A percentile compares a stretch with the other conserved stretches of the same genome.
Evolutionary conservation across 2,329 filamentous ascomycete genomes (phyloP).

Genomic region (Chrysoporthe austroafricana): DNA sequence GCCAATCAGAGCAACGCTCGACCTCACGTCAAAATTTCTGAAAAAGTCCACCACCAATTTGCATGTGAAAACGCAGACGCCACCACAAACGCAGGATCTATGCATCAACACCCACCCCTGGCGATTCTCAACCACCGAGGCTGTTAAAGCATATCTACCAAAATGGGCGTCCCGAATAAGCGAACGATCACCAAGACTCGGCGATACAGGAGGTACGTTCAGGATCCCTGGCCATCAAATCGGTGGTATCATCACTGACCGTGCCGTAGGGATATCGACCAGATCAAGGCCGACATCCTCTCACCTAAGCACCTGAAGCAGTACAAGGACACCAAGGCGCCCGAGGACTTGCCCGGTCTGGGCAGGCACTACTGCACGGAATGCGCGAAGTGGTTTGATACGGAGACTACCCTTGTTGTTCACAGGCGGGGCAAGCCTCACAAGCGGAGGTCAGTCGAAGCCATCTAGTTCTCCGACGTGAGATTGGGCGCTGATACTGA

Average conservation of each 20-base stretch:
- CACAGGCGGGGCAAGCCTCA: slow-evolving; percentile 91
- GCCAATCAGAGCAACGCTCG: slow-evolving; percentile 2
- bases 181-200: slow-evolving; percentile 75
- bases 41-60: slow-evolving; percentile 15
- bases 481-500: slow-evolving; percentile 12
- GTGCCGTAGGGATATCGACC: slow-evolving; percentile 78
- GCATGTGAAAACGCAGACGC: slow-evolving; percentile 25
- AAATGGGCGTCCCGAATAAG: slow-evolving; percentile 71
- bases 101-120: slow-evolving; percentile 4
- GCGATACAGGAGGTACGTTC: slow-evolving; percentile 65
- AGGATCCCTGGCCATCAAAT: slow-evolving; percentile 5
- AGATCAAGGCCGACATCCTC: slow-evolving; percentile 81
- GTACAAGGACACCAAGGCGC: slow-evolving; percentile 76
- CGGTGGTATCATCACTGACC: slow-evolving; percentile 26
- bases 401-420: slow-evolving; percentile 71
- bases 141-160: slow-evolving; percentile 30
- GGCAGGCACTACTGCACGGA: slow-evolving; percentile 87
- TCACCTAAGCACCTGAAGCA: slow-evolving; percentile 79
- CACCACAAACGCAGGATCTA: neutral
- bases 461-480: slow-evolving; percentile 2
- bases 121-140: neutral
- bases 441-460: slow-evolving; percentile 72
- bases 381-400: slow-evolving; percentile 97
- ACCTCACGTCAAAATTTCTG: slow-evolving; percentile 22
- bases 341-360: slow-evolving; percentile 85